phyloP scores from a whole-genome alignment of 1,139 yeast genomes.

The Geotrichum macrosporum region DNA sequence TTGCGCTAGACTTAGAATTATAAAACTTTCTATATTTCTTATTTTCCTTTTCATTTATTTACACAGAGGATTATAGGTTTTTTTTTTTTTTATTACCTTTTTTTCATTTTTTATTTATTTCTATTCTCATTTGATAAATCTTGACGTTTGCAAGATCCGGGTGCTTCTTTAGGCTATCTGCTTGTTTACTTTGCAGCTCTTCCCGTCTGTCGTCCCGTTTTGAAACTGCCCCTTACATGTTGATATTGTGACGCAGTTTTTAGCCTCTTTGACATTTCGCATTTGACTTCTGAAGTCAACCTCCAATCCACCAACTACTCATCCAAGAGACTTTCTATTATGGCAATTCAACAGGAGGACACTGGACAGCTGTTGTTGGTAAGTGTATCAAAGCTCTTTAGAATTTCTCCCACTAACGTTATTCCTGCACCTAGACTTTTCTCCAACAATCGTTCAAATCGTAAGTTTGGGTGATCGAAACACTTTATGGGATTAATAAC shows the following conservation, averaged over 20 bases:
- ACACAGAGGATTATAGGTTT: too few relatives aligned
- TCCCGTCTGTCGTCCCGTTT: background rate
- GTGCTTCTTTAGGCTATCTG: background rate
- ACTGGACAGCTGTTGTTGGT: background rate
- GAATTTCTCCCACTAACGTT: conserved; percentile 4
- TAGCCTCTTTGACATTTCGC: background rate
- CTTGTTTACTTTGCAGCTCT: background rate
- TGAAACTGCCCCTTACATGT: conserved; percentile 1
- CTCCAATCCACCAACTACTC: background rate
- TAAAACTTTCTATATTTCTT: background rate
- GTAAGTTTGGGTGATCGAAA: too few relatives aligned
- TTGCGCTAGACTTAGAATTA: too few relatives aligned
- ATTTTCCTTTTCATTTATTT: too few relatives aligned
- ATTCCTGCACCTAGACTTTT: conserved; percentile 6
- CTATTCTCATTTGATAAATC: background rate
- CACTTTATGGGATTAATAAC: background rate
- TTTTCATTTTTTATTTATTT: background rate
- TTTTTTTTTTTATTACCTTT: background rate
- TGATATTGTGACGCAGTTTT: background rate
- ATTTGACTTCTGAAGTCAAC: background rate
- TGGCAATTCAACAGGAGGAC: background rate
- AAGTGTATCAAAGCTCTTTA: background rate
- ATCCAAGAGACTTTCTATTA: too few relatives aligned
- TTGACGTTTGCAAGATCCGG: background rate
- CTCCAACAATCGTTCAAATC: conserved; percentile 20